Conservation (phyloP, 768 basidiomycete genomes). For the Mycena maculata region DNA sequence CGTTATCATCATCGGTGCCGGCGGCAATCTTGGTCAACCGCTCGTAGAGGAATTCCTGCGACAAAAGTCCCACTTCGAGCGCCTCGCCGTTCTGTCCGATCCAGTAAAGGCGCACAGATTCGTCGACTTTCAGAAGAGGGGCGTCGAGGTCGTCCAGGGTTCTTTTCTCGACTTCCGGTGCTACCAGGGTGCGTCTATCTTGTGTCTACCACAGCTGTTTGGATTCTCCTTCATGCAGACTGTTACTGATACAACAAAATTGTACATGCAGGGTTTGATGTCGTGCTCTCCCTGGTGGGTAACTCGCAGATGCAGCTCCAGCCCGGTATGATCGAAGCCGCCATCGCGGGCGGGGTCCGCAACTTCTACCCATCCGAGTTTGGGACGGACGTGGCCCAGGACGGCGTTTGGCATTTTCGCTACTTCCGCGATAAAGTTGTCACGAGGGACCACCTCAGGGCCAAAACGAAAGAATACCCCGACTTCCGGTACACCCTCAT, state of each 20-base stretch:
- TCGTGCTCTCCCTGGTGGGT: slow-evolving; percentile 8
- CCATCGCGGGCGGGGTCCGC: slow-evolving; percentile 16
- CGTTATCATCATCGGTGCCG: slow-evolving; percentile 14
- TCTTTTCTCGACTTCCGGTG: slow-evolving; percentile 12
- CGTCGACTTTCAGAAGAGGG: not conserved
- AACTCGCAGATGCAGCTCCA: slow-evolving; percentile 11
- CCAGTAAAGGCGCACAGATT: slow-evolving; percentile 14
- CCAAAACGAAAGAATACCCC: not conserved
- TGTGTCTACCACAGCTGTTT: not conserved
- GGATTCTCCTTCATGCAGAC: no score
- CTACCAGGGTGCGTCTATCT: slow-evolving; percentile 1
- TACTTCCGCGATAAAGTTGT: slow-evolving; percentile 23
- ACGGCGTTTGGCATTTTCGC: slow-evolving; percentile 3
- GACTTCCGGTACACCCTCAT: slow-evolving; percentile 22
- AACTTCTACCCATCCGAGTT: slow-evolving; percentile 27
- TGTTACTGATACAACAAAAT: no score
- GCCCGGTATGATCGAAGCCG: slow-evolving; percentile 22
- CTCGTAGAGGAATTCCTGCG: slow-evolving; percentile 7
- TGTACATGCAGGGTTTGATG: slow-evolving; percentile 12
- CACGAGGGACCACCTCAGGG: slow-evolving; percentile 20
- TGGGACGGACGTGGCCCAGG: slow-evolving; percentile 1
- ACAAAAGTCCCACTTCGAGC: not conserved
- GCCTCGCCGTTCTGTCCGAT: slow-evolving; percentile 9
- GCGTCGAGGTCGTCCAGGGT: slow-evolving; percentile 14
- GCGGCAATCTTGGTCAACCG: slow-evolving; percentile 6